Percentiles rank a stretch among this genome's conserved stretches.
Evolutionary conservation across 306 rosid genomes (phyloP).

Genomic region (Lupinus albus): DNA sequence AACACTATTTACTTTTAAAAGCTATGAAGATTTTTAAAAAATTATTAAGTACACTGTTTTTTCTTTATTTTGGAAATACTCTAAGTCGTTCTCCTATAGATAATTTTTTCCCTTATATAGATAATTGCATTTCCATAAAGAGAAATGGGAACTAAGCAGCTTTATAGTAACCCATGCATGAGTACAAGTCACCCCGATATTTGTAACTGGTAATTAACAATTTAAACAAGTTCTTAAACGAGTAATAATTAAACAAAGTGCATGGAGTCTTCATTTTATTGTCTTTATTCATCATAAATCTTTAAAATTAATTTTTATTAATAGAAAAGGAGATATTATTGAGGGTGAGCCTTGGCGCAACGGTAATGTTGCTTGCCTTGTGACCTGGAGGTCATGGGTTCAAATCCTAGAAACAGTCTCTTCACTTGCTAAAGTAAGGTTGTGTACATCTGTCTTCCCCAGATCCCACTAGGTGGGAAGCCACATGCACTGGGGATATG

Average conservation of each 20-base stretch:
- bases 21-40: conserved; percentile 16
- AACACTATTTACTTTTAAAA: conserved; percentile 14
- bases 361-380: too few species aligned
- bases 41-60: conserved; percentile 20
- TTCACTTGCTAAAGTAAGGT: too few species aligned
- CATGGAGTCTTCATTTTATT: neutral
- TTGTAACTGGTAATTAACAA: conserved; percentile 8
- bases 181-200: neutral
- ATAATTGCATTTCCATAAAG: conserved; percentile 27
- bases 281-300: conserved; percentile 14
- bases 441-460: too few species aligned
- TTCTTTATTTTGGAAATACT: conserved; percentile 26
- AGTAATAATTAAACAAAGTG: conserved; percentile 12
- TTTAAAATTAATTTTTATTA: conserved; percentile 15
- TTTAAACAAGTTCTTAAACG: conserved; percentile 1
- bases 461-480: too few species aligned
- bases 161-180: conserved; percentile 8
- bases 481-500: too few species aligned
- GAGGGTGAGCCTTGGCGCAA: too few species aligned
- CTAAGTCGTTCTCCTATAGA: neutral
- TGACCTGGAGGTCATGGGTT: too few species aligned
- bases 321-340: neutral
- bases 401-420: too few species aligned
- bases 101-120: conserved; percentile 11
- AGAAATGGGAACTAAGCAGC: neutral